phyloP scores from a whole-genome alignment of 73 alveolate species.

The Paramecium bursaria region DNA sequence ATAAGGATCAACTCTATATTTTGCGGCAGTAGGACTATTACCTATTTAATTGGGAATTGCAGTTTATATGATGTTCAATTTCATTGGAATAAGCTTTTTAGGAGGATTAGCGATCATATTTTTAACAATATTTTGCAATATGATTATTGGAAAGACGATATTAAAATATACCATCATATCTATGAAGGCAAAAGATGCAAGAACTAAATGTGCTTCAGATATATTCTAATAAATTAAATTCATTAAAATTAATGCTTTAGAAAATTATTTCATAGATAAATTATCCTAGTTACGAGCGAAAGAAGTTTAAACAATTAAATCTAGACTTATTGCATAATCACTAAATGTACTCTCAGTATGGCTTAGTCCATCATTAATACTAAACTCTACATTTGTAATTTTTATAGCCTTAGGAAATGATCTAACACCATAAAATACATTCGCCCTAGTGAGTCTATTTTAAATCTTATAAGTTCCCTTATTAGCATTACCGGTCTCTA shows the following conservation, averaged over 20 bases:
- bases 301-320: constrained; percentile 15
- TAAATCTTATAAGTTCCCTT: neutral
- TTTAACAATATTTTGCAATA: neutral
- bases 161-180: constrained; percentile 66
- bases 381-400: constrained; percentile 49
- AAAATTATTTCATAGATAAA: constrained; percentile 75
- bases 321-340: constrained; percentile 10
- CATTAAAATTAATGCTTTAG: constrained; percentile 91
- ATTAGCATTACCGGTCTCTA: neutral
- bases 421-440: constrained; percentile 50
- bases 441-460: constrained; percentile 29
- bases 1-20: no score
- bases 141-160: neutral
- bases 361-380: constrained; percentile 67
- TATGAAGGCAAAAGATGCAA: constrained; percentile 86
- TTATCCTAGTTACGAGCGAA: constrained; percentile 22
- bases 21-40: neutral
- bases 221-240: constrained; percentile 85
- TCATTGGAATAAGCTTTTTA: neutral
- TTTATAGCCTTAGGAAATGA: constrained; percentile 12
- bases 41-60: constrained; percentile 18
- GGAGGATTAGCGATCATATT: constrained; percentile 15
- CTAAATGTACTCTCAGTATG: constrained; percentile 7
- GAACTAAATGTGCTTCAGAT: constrained; percentile 86
- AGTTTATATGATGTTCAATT: constrained; percentile 1